These are phyloP conservation scores for Kwoniella dejecticola DNA, from an alignment of 768 basidiomycete species.

Conservation along the genomic window DNA sequence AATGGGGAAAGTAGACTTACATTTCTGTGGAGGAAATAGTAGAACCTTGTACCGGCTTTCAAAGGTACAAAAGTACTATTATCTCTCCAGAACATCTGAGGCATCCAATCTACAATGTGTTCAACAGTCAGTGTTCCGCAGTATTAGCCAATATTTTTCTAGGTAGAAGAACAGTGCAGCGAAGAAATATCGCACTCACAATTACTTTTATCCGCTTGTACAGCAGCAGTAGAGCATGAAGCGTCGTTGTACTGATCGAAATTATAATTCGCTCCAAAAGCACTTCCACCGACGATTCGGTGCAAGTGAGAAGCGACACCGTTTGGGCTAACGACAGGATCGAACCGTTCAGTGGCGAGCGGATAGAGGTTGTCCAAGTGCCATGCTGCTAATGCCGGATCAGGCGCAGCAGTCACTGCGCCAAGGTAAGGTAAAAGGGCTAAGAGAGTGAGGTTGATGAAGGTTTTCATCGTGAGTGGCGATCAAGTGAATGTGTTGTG, in stretches of 20 bases:
- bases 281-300: conserved; percentile 29
- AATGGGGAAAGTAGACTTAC: neutral
- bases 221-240: conserved; percentile 30
- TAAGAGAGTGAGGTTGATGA: neutral
- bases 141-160: no score
- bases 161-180: no score
- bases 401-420: conserved; percentile 1
- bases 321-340: conserved; percentile 37
- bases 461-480: conserved; percentile 7
- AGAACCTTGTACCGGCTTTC: conserved; percentile 33
- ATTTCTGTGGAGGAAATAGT: conserved; percentile 48
- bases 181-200: conserved; percentile 7
- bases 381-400: conserved; percentile 24
- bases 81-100: conserved; percentile 32
- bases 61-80: conserved; percentile 22
- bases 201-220: conserved; percentile 38
- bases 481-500: neutral
- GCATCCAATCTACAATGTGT: conserved; percentile 19
- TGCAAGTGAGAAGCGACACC: conserved; percentile 31
- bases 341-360: conserved; percentile 32
- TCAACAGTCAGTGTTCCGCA: neutral
- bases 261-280: conserved; percentile 37
- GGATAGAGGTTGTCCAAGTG: conserved; percentile 28
- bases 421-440: neutral
- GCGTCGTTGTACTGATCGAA: conserved; percentile 17